Evolutionary conservation across 441 rosid species (phyloP), one percentile per base, ranked within the genome.

Genomic region (Erysimum pusillum): DNA sequence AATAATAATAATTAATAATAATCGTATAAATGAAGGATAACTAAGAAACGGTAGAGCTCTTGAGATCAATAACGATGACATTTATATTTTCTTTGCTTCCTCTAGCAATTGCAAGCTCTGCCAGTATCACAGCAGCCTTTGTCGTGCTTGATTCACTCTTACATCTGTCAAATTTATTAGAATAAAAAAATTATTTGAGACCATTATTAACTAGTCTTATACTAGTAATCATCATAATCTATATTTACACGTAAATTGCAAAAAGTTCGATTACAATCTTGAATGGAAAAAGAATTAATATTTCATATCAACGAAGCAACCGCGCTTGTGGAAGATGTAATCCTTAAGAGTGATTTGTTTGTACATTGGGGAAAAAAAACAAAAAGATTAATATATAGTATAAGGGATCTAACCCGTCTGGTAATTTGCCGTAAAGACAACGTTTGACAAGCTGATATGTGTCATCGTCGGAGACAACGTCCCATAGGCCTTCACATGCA

Each of bases 401-500:
- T 25, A 25, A 25, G 42, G 7, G 17, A 57, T 7, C 61, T 49
- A 32, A 77, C 81, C 73, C 69, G 68, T 71, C 35, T 15, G 51
- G 71, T 77, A 38, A 20, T 32, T 79, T 57, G 41, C 83, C 80
- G 6, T 79, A 22, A 9, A 89, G 83, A 75, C 89, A 84, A 64
- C 82, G 73, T 68, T 78, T 83, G 70, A 80, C 92, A 3, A 89
- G 80, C 39, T 67, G 80, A 63, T 88, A 85, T 2, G 88, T 91
- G 34, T 75, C 78, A 32, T 81, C 83, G 48, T 86, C 88, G 2
- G 90, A 80, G 20, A 90, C 63, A 4, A 85, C 90, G 4, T 86
- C 86, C 91, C 94, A 88, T 42, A 89, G 53, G n/a, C 95, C 92
- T 22, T 91, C 92, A 12, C 93, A 91, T 5, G 93, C 96, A 36